Evolutionary conservation across 106 monocot species (phyloP), one percentile per base, ranked within the genome.

Genomic region (Cymbidium sinense): DNA sequence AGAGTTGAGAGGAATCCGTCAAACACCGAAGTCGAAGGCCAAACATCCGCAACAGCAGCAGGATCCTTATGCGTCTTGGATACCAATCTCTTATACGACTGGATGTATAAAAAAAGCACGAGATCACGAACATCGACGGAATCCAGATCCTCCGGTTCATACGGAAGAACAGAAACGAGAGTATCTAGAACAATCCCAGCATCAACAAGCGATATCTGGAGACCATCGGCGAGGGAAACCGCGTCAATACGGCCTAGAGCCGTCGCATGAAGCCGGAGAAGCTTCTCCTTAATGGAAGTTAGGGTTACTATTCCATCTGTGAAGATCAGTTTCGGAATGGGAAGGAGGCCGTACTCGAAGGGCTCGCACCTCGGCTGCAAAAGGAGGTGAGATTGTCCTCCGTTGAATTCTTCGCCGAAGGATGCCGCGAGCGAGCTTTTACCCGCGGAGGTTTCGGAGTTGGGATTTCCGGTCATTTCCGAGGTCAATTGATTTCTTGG

Each of bases 261-360:
- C 64, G 81, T 28, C 50, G 70, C 52, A 3, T 82, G 43, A 5
- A 52, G 18, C 50, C 47, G 54, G 74, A 87, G 82, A 77, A 94
- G 82, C 80, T 86, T 85, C 18, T 82, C 71, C 83, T 84, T 87
- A 79, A 92, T n/a, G 33, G 85, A 73, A 18, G 55, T 61, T 1
- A 99, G 90, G 70, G 90, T 88, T 70, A 77, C 80, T 80, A 83
- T 82, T 39, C 89, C 95, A 74, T 98, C 94, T 70, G 90, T 34
- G 81, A 89, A 89, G 67, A 92, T 85, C 79, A 98, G 88, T 82
- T 94, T 98, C 23, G 98, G 88, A 71, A 99, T 86, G n/a, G 98
- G 90, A 76, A 99, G 90, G 73, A 99, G 98, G 9, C 98, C 98
- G 78, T 99, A 84, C 86, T 99, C 98, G 77, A 99, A 99, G 0